phyloP scores from a whole-genome alignment of 1,284 basidiomycete species.

The Ustilago bromivora region DNA sequence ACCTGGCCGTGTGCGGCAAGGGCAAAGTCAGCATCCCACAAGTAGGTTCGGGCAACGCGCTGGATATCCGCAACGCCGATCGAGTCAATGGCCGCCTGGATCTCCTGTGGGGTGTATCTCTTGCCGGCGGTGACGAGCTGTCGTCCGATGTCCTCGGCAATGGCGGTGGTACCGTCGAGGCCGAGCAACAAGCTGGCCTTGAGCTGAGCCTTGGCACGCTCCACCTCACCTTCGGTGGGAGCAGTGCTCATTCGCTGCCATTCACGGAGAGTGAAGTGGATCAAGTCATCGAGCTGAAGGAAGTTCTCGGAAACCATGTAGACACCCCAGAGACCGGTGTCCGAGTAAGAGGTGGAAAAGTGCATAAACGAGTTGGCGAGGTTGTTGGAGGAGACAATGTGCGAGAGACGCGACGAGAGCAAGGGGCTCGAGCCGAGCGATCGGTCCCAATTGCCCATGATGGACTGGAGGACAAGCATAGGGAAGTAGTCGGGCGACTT shows the following conservation, averaged over 20 bases:
- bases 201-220: constrained; percentile 96
- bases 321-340: constrained; percentile 99
- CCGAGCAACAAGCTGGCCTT: constrained; percentile 92
- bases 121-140: constrained; percentile 92
- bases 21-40: constrained; percentile 87
- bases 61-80: constrained; percentile 91
- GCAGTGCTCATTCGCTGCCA: constrained; percentile 95
- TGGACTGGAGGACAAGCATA: constrained; percentile 97
- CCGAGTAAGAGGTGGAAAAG: constrained; percentile 99
- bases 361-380: constrained; percentile 99
- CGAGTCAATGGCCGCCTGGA: constrained; percentile 90
- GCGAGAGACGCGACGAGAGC: constrained; percentile 89
- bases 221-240: constrained; percentile 87
- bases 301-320: constrained; percentile 91
- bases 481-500: constrained; percentile 98
- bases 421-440: constrained; percentile 90
- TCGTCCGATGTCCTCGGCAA: constrained; percentile 97
- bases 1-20: constrained; percentile 51
- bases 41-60: constrained; percentile 92
- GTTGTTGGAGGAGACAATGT: constrained; percentile 91
- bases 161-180: constrained; percentile 92
- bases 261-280: constrained; percentile 94
- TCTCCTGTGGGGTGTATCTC: constrained; percentile 86
- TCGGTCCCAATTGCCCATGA: constrained; percentile 99
- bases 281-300: constrained; percentile 87